Conservation (phyloP, 495 filamentous ascomycete species). For the Trypethelium eluteriae region DNA sequence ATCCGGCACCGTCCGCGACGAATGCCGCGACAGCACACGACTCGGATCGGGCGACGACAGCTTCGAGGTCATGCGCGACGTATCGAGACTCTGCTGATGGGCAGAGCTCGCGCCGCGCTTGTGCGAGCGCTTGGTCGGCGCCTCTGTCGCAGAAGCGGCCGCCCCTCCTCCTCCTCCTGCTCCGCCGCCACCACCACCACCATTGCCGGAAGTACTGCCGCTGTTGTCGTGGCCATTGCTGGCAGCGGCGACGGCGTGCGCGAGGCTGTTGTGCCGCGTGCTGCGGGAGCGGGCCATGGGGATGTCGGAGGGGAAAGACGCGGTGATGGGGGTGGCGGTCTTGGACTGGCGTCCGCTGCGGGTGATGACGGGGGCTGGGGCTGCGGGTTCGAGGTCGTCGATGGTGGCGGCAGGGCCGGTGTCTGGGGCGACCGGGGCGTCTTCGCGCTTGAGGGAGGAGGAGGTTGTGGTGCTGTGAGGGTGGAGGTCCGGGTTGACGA, state of each 20-base stretch:
- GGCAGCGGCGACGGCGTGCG: not conserved
- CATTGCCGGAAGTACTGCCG: not conserved
- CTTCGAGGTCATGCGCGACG: not conserved
- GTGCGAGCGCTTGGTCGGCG: not conserved
- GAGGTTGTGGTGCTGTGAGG: not conserved
- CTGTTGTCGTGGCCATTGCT: not conserved
- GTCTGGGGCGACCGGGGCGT: conserved; percentile 16
- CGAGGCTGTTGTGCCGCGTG: conserved; percentile 15
- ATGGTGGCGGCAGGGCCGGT: conserved; percentile 1
- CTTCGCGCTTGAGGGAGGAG: conserved; percentile 1
- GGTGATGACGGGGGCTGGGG: conserved; percentile 14
- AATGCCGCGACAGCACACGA: not conserved
- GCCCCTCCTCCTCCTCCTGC: not conserved
- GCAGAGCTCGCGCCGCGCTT: conserved; percentile 10
- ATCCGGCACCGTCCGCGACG: conserved; percentile 5
- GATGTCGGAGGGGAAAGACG: conserved; percentile 15
- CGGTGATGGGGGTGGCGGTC: conserved; percentile 21
- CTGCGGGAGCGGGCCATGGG: conserved; percentile 22
- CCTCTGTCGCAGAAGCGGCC: not conserved
- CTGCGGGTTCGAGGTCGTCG: conserved; percentile 9
- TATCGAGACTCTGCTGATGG: not conserved
- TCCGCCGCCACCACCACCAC: not conserved
- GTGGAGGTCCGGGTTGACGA: not conserved
- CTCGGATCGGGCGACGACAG: not conserved
- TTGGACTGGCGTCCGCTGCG: conserved; percentile 22